These are phyloP conservation scores for Craterostigma plantagineum DNA, from an alignment of 257 asterid species.

Conservation along the genomic window DNA sequence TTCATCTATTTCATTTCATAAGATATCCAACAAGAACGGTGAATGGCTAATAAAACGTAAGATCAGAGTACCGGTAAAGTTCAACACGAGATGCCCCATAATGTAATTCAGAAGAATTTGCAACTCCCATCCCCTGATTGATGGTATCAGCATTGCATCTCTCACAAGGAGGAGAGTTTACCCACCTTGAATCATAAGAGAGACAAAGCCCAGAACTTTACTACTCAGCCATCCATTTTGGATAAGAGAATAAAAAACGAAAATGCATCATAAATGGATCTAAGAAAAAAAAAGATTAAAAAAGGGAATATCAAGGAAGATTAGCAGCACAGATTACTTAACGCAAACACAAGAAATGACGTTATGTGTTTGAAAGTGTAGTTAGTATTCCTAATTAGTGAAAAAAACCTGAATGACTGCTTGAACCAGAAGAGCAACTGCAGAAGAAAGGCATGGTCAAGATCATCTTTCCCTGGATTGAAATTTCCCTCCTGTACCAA, in stretches of 20 bases:
- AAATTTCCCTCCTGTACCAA: constrained; percentile 60
- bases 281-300: no score
- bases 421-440: constrained; percentile 98
- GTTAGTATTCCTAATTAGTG: neutral
- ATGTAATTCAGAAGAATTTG: constrained; percentile 41
- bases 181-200: constrained; percentile 62
- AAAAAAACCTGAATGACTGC: constrained; percentile 71
- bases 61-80: constrained; percentile 41
- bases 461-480: constrained; percentile 60
- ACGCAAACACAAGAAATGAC: no score
- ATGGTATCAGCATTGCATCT: constrained; percentile 51
- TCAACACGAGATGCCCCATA: constrained; percentile 81
- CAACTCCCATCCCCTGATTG: constrained; percentile 60
- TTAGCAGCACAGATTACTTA: no score
- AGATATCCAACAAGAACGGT: neutral
- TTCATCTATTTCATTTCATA: no score
- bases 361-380: no score
- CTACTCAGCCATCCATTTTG: neutral
- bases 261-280: no score
- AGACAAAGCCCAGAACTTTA: neutral
- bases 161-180: constrained; percentile 80
- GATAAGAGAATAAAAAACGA: no score
- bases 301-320: no score
- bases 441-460: constrained; percentile 70
- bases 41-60: constrained; percentile 1